Percentiles rank a stretch among this genome's conserved stretches.
Evolutionary conservation across 176 grass and related monocot genomes (phyloP).

Genomic region (Otatea glauca): DNA sequence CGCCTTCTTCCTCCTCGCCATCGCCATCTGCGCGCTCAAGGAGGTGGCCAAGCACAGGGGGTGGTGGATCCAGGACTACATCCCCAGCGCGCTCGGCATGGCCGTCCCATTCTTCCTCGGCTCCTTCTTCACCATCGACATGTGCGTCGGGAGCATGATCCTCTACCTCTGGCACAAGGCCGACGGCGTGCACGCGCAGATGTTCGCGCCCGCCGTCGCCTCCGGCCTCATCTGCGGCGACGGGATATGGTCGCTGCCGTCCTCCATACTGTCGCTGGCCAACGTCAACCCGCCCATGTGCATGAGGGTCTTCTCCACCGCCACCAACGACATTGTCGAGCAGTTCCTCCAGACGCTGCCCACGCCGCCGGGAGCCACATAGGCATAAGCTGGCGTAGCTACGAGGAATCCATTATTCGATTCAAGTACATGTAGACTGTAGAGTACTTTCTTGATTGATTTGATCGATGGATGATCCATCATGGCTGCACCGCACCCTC

Average conservation of each 20-base stretch:
- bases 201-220: slow-evolving; percentile 50
- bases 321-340: slow-evolving; percentile 50
- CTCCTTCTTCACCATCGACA: slow-evolving; percentile 76
- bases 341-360: slow-evolving; percentile 39
- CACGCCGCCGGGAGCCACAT: not conserved
- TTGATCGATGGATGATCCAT: too few relatives aligned
- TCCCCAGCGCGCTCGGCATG: slow-evolving; percentile 71
- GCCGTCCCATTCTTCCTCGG: slow-evolving; percentile 69
- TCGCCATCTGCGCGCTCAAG: slow-evolving; percentile 61
- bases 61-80: slow-evolving; percentile 56
- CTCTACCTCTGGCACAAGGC: slow-evolving; percentile 50
- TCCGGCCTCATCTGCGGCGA: slow-evolving; percentile 64
- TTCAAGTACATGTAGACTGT: too few relatives aligned
- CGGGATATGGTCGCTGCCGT: slow-evolving; percentile 55
- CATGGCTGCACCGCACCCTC: too few relatives aligned
- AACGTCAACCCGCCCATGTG: slow-evolving; percentile 56
- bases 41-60: slow-evolving; percentile 42
- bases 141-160: slow-evolving; percentile 55
- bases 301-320: slow-evolving; percentile 52
- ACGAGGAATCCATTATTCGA: too few relatives aligned
- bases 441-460: too few relatives aligned
- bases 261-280: slow-evolving; percentile 39
- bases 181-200: slow-evolving; percentile 33
- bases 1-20: slow-evolving; percentile 61
- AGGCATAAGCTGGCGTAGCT: not conserved